Conservation (phyloP, 2,329 filamentous ascomycete species). For the Alternaria viburni region DNA sequence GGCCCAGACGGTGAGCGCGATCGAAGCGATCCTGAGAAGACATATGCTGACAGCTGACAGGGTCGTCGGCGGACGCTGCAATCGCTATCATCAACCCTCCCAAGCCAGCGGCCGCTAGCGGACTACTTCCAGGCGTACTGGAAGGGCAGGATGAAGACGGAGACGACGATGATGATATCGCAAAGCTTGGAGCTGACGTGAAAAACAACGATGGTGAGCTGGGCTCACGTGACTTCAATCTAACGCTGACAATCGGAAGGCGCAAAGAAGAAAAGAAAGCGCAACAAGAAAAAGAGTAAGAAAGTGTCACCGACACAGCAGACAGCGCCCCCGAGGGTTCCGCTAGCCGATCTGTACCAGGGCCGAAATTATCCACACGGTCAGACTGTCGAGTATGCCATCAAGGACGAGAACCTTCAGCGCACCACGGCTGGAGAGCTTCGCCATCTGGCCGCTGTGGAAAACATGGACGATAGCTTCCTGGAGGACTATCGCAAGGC, state of each 20-base stretch:
- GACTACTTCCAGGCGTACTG: slow-evolving; percentile 44
- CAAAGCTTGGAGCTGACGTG: slow-evolving; percentile 45
- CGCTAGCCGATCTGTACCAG: slow-evolving; percentile 73
- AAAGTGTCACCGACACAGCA: slow-evolving; percentile 64
- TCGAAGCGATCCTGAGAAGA: background rate
- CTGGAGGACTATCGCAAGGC: slow-evolving; percentile 80
- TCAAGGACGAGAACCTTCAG: slow-evolving; percentile 71
- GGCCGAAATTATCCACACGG: slow-evolving; percentile 74
- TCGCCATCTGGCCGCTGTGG: slow-evolving; percentile 66
- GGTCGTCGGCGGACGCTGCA: slow-evolving; percentile 28
- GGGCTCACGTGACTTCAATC: background rate
- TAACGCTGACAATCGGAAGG: slow-evolving; percentile 27
- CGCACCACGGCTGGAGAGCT: slow-evolving; percentile 84
- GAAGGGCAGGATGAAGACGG: slow-evolving; percentile 56
- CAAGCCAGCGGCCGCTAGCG: slow-evolving; percentile 44
- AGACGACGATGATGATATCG: slow-evolving; percentile 56
- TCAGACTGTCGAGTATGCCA: slow-evolving; percentile 72
- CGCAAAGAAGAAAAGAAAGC: slow-evolving; percentile 75
- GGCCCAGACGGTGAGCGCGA: slow-evolving; percentile 38
- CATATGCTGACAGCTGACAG: slow-evolving; percentile 31
- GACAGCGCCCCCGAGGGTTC: slow-evolving; percentile 74
- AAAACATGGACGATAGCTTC: slow-evolving; percentile 78
- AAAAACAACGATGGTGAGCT: slow-evolving; percentile 28
- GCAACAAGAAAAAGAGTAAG: slow-evolving; percentile 76
- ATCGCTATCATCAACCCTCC: slow-evolving; percentile 41